phyloP scores from a whole-genome alignment of 495 filamentous ascomycete genomes.

The Penicillium salamii region DNA sequence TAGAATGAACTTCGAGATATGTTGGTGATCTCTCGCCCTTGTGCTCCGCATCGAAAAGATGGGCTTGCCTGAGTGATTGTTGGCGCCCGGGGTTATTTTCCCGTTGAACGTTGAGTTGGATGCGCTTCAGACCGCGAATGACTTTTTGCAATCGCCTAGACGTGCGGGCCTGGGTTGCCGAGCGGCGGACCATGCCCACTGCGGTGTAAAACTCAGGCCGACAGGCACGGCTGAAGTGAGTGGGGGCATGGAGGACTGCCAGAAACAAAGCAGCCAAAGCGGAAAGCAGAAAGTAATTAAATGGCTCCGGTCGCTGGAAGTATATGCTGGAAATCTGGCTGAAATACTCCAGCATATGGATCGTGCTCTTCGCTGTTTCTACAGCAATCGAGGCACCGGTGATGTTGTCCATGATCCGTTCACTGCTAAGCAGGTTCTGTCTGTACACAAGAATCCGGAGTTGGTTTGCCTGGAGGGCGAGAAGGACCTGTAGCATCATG shows the following conservation, averaged over 20 bases:
- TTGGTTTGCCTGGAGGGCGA: slow-evolving; percentile 71
- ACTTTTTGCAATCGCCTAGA: slow-evolving; percentile 41
- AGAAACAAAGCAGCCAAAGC: slow-evolving; percentile 77
- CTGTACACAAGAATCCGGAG: slow-evolving; percentile 78
- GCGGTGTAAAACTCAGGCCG: slow-evolving; percentile 78
- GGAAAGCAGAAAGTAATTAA: slow-evolving; percentile 81
- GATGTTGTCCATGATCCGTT: slow-evolving; percentile 66
- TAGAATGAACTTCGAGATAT: background rate
- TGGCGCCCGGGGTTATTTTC: slow-evolving; percentile 3
- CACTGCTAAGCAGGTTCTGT: slow-evolving; percentile 68
- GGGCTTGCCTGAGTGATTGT: background rate
- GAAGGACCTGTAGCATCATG: slow-evolving; percentile 47
- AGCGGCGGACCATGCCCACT: slow-evolving; percentile 72
- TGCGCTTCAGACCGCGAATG: slow-evolving; percentile 36
- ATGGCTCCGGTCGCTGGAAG: slow-evolving; percentile 70
- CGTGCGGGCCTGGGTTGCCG: slow-evolving; percentile 34
- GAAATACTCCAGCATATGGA: slow-evolving; percentile 67
- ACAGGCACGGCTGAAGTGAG: slow-evolving; percentile 64
- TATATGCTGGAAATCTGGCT: slow-evolving; percentile 74
- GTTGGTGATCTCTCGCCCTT: background rate
- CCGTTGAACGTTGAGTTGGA: slow-evolving; percentile 24
- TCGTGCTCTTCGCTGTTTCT: slow-evolving; percentile 72
- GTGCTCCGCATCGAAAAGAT: background rate
- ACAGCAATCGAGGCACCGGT: slow-evolving; percentile 63
- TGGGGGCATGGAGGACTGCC: slow-evolving; percentile 72